Evolutionary conservation across 2,329 filamentous ascomycete genomes (phyloP).

Genomic region (Aspergillus pseudotamarii): DNA sequence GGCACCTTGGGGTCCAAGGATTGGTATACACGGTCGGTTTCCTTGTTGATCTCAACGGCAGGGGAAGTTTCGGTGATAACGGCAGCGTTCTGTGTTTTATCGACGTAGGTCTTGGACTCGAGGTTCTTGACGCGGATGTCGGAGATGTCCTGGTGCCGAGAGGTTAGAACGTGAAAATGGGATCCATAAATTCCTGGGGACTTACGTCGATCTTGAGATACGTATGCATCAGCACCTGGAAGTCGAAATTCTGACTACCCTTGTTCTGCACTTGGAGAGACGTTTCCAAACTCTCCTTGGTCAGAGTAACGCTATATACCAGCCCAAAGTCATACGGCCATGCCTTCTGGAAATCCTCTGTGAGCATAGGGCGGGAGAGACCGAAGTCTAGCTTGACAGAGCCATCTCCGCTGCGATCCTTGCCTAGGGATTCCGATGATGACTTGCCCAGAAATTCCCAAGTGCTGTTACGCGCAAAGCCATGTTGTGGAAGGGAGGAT

Average conservation of each 20-base stretch:
- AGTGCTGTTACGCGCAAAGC: constrained; percentile 83
- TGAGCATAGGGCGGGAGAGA: constrained; percentile 72
- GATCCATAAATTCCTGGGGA: constrained; percentile 12
- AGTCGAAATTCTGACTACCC: constrained; percentile 79
- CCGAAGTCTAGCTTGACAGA: constrained; percentile 96
- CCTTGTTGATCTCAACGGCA: constrained; percentile 69
- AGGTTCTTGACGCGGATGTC: constrained; percentile 75
- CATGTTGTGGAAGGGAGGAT: constrained; percentile 82
- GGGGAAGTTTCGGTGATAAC: constrained; percentile 67
- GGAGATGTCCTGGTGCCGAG: constrained; percentile 69
- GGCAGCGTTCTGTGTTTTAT: constrained; percentile 74
- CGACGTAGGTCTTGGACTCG: constrained; percentile 72
- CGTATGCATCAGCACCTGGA: constrained; percentile 87
- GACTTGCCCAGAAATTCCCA: constrained; percentile 92
- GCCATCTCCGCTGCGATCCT: constrained; percentile 55
- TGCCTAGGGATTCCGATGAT: constrained; percentile 63
- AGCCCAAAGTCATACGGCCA: constrained; percentile 90
- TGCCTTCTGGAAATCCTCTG: constrained; percentile 66
- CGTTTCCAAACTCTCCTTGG: constrained; percentile 73
- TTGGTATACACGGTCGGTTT: constrained; percentile 88
- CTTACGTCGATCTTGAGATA: constrained; percentile 81
- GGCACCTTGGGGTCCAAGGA: constrained; percentile 55
- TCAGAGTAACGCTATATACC: constrained; percentile 89
- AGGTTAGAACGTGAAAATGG: neutral
- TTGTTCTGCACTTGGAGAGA: constrained; percentile 88